Conservation (phyloP, 2,329 filamentous ascomycete genomes). For the Colletotrichum shisoi region DNA sequence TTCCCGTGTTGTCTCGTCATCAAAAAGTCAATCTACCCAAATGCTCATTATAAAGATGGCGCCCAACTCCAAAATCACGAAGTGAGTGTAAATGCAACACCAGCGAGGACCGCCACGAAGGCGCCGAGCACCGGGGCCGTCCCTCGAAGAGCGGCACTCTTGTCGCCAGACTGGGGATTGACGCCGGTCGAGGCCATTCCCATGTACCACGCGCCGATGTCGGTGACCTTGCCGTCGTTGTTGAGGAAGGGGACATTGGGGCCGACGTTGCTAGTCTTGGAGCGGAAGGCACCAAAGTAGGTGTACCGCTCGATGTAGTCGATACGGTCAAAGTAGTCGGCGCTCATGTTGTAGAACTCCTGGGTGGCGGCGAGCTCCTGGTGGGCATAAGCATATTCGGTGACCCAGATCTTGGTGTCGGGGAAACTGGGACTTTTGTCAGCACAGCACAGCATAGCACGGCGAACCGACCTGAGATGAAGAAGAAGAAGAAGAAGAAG, state of each 20-base stretch:
- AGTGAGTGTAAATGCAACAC: background rate
- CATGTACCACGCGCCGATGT: conserved; percentile 82
- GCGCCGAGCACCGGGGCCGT: conserved; percentile 23
- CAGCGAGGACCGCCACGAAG: conserved; percentile 9
- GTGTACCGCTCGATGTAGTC: conserved; percentile 72
- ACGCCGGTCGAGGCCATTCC: conserved; percentile 61
- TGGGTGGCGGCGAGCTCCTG: conserved; percentile 66
- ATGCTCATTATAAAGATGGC: background rate
- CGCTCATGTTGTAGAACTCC: conserved; percentile 71
- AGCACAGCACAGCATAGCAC: conserved; percentile 19
- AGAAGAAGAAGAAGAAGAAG: conserved; percentile 19
- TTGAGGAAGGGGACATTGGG: conserved; percentile 76
- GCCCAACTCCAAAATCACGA: conserved; percentile 8
- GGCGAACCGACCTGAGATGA: background rate
- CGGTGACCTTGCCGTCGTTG: conserved; percentile 71
- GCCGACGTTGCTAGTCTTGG: conserved; percentile 74
- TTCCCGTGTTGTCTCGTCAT: background rate
- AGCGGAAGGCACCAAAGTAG: conserved; percentile 79
- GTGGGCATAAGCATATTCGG: conserved; percentile 74
- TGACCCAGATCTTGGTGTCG: conserved; percentile 74
- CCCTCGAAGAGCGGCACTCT: conserved; percentile 17
- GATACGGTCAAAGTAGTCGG: conserved; percentile 71
- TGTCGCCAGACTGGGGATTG: conserved; percentile 44
- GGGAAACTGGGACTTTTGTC: conserved; percentile 58
- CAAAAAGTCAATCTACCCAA: background rate